Conservation (phyloP, 2,329 filamentous ascomycete genomes). For the Byssoonygena ceratinophila region DNA sequence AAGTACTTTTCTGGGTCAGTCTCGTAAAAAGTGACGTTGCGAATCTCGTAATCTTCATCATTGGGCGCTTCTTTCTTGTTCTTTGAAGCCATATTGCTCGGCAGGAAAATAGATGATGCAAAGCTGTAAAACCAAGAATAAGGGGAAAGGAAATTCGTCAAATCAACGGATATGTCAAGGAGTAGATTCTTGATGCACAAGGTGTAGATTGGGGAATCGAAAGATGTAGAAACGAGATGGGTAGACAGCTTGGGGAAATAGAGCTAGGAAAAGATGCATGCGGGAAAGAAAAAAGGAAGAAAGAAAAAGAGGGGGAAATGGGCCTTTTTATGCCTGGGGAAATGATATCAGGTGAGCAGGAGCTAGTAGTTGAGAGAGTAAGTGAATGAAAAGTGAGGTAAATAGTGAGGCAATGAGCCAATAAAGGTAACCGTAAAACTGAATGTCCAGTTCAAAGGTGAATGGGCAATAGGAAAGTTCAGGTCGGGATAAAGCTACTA, state of each 20-base stretch:
- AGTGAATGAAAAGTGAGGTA: slow-evolving; percentile 1
- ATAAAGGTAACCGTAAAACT: not conserved
- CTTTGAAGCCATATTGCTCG: not conserved
- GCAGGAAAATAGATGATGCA: not conserved
- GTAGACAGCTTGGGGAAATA: too few species aligned
- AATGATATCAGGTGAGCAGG: slow-evolving; percentile 3
- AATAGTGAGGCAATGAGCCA: not conserved
- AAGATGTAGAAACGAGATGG: not conserved
- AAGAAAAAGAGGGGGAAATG: slow-evolving; percentile 6
- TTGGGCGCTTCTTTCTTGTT: not conserved
- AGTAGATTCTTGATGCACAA: too few species aligned
- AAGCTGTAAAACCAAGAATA: not conserved
- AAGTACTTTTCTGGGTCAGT: slow-evolving; percentile 16
- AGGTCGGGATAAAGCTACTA: not conserved
- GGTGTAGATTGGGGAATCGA: not conserved
- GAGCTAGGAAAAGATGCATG: not conserved
- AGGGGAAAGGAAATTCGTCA: not conserved
- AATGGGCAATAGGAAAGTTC: not conserved
- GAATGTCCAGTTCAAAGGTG: not conserved
- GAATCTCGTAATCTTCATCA: not conserved
- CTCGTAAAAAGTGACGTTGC: slow-evolving; percentile 7
- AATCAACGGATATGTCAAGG: slow-evolving; percentile 9
- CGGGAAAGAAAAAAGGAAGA: slow-evolving; percentile 11
- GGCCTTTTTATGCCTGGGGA: slow-evolving; percentile 11
- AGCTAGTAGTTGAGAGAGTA: not conserved